Evolutionary conservation across 768 basidiomycete genomes (phyloP).

Genomic region (Scleroderma bovista): DNA sequence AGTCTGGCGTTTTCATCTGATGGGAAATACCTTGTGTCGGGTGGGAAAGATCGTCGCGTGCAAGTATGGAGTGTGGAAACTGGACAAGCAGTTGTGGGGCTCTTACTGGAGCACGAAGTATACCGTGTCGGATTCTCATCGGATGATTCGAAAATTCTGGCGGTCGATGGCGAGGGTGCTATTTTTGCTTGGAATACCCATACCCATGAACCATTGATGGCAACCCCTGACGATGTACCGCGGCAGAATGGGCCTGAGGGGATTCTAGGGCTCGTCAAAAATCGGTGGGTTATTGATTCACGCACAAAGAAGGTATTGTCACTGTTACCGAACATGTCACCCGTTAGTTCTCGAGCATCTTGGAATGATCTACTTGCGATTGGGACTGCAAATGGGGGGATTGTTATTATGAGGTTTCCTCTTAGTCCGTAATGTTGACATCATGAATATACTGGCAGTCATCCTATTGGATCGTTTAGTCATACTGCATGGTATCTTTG

Average conservation of each 20-base stretch:
- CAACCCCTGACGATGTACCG: conserved; percentile 18
- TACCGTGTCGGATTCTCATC: conserved; percentile 20
- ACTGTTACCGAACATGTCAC: conserved; percentile 27
- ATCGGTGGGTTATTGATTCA: conserved; percentile 21
- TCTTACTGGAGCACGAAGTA: conserved; percentile 16
- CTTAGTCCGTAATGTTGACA: no score
- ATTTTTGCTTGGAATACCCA: conserved; percentile 25
- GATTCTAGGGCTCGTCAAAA: conserved; percentile 10
- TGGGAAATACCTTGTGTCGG: conserved; percentile 24
- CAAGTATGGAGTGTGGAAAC: conserved; percentile 24
- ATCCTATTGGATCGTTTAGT: no score
- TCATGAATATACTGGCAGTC: no score
- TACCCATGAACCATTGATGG: conserved; percentile 15
- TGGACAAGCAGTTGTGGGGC: conserved; percentile 14
- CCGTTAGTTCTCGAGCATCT: conserved; percentile 17
- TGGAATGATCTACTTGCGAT: conserved; percentile 18
- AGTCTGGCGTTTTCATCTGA: conserved; percentile 24
- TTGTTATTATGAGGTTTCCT: conserved; percentile 22
- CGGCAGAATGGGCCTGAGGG: conserved; percentile 2
- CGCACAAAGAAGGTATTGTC: conserved; percentile 9
- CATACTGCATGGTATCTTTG: no score
- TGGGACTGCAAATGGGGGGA: conserved; percentile 24
- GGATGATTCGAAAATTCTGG: conserved; percentile 15
- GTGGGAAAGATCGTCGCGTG: conserved; percentile 25
- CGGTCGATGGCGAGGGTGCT: conserved; percentile 15